Evolutionary conservation across 306 rosid genomes (phyloP).

Genomic region (Neltuma alba): DNA sequence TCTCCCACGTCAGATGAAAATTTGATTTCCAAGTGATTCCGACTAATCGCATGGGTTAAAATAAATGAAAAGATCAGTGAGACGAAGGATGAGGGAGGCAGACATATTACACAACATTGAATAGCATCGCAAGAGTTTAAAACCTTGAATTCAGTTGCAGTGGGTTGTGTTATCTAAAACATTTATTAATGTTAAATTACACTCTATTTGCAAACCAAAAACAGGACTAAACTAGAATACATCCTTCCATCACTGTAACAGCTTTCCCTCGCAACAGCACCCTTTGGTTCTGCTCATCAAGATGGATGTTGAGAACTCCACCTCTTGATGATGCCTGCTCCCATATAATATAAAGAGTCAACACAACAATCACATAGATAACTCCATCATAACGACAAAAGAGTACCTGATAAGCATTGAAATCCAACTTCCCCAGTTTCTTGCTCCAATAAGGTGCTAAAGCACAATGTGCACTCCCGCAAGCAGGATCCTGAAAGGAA

Average conservation of each 20-base stretch:
- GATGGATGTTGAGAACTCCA: constrained; percentile 60
- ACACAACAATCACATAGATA: constrained; percentile 8
- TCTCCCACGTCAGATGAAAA: background rate
- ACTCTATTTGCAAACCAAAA: background rate
- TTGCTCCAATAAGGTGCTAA: constrained; percentile 74
- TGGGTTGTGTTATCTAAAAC: background rate
- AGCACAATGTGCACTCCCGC: constrained; percentile 74
- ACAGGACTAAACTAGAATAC: constrained; percentile 49
- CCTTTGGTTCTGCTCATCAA: constrained; percentile 64
- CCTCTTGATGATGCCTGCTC: constrained; percentile 81
- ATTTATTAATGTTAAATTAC: background rate
- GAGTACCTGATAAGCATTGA: constrained; percentile 66
- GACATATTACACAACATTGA: background rate
- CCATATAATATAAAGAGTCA: constrained; percentile 13
- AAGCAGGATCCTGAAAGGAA: constrained; percentile 62
- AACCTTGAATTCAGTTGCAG: background rate
- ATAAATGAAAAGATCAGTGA: background rate
- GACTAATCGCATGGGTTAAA: background rate
- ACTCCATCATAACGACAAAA: background rate
- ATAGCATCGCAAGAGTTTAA: background rate
- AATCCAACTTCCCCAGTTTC: constrained; percentile 66
- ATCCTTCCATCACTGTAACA: constrained; percentile 70
- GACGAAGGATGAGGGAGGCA: background rate
- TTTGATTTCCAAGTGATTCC: background rate
- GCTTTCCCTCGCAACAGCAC: constrained; percentile 77